Conservation (phyloP, 805 yeast genomes). For the Metschnikowia santaceciliae region DNA sequence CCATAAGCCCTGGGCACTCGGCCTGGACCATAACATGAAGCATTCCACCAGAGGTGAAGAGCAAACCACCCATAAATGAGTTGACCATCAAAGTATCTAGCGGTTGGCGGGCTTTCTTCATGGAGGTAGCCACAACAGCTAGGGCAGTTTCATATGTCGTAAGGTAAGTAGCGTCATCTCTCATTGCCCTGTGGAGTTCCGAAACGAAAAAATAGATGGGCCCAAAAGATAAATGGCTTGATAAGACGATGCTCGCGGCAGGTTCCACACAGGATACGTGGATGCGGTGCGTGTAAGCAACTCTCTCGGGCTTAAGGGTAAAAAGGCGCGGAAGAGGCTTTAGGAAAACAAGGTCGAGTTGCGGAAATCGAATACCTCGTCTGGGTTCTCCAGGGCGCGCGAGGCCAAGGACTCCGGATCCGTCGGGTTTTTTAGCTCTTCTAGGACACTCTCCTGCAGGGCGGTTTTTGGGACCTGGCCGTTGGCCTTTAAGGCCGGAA, state of each 20-base stretch:
- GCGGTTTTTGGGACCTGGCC: background rate
- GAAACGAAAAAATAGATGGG: background rate
- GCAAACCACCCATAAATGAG: slow-evolving; percentile 64
- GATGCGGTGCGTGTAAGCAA: background rate
- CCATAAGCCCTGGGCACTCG: slow-evolving; percentile 41
- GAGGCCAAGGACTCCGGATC: background rate
- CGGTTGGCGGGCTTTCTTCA: slow-evolving; percentile 73
- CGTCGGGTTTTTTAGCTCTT: background rate
- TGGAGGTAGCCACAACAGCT: slow-evolving; percentile 80
- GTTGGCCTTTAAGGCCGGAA: background rate
- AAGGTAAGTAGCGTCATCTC: slow-evolving; percentile 42
- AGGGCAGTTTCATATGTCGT: slow-evolving; percentile 80
- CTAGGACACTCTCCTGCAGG: background rate
- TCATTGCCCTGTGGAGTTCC: slow-evolving; percentile 6
- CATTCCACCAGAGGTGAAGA: slow-evolving; percentile 74
- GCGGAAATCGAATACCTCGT: slow-evolving; percentile 9
- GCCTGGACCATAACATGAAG: slow-evolving; percentile 54
- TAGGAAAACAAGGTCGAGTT: slow-evolving; percentile 10
- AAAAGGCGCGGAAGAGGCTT: slow-evolving; percentile 11
- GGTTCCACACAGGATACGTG: background rate
- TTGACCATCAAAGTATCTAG: slow-evolving; percentile 57
- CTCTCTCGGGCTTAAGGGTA: background rate
- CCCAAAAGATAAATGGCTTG: background rate
- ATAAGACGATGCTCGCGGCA: slow-evolving; percentile 1
- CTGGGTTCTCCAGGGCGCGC: background rate